Evolutionary conservation across 2,329 filamentous ascomycete species (phyloP), one percentile per base, ranked within the genome.

Genomic region (Colletotrichum melonis): DNA sequence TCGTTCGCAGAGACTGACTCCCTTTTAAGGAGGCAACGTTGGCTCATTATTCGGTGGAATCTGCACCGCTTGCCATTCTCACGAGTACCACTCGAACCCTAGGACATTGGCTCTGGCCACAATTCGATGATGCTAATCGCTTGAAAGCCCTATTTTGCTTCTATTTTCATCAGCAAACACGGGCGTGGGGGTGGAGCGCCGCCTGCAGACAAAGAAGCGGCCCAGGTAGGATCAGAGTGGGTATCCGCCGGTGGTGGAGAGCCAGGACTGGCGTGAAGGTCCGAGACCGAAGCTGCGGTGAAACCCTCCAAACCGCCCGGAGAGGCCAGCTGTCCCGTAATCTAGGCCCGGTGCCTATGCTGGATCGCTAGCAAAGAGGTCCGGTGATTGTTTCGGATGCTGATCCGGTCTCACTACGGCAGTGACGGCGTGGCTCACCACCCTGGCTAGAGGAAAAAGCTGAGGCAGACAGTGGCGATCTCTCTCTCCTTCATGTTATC

Each of bases 231-330:
- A 52, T 30, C 24, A n/a, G 42, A 32, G 65, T 55, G 66, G 58
- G 46, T 56, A 35, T 46, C 22, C 35, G 67, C 26, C 60, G 67
- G 69, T 54, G 58, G 59, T 56, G 67, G 46, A 28, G 46, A 55
- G 32, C 28, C n/a, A 67, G 49, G 52, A 52, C 60, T 55, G 63
- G 46, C 42, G 19, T 26, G 16, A 62, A 65, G 55, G 60, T 49
- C 60, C 55, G 70, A 70, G 70, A 57, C 60, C 67, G 59, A 68
- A 65, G 46, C 35, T 38, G 42, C 42, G 42, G 59, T 69, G 59
- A 59, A 46, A 64, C 30, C 42, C 4, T 5, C 42, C 26, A 35
- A 35, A 16, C 30, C 38, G 46, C 65, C 42, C 65, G 58, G 58
- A 42, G 24, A 58, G 28, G 58, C 28, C 30, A 59, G 14, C 24